A percentile compares a stretch with the other conserved stretches of the same genome.
Conservation (phyloP, 2,329 filamentous ascomycete species). For the Pseudohalonectria lignicola region DNA sequence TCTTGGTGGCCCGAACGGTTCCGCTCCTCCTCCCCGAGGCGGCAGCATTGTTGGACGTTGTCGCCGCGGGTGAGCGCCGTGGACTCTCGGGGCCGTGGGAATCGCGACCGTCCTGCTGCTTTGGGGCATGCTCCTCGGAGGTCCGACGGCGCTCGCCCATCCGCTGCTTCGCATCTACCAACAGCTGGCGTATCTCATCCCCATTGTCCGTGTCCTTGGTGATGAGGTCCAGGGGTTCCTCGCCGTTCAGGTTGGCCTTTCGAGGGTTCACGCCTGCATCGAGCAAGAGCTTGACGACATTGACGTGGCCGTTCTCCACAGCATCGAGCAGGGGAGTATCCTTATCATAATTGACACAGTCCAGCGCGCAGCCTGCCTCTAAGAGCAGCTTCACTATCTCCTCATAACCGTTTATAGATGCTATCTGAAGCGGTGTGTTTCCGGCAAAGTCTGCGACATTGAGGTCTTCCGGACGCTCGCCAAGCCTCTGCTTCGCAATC, state of each 20-base stretch:
- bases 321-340: conserved; percentile 94
- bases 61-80: conserved; percentile 39
- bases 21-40: conserved; percentile 36
- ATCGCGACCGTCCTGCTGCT: conserved; percentile 34
- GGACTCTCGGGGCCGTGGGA: conserved; percentile 48
- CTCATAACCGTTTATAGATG: conserved; percentile 74
- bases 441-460: conserved; percentile 87
- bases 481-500: conserved; percentile 60
- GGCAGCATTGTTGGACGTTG: conserved; percentile 19
- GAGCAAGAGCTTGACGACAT: conserved; percentile 75
- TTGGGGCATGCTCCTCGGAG: conserved; percentile 46
- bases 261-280: conserved; percentile 85
- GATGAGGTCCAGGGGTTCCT: conserved; percentile 81
- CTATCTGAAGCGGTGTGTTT: conserved; percentile 93
- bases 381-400: conserved; percentile 84
- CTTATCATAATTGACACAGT: conserved; percentile 69
- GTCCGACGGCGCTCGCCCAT: conserved; percentile 41
- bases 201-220: conserved; percentile 64
- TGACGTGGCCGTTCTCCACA: conserved; percentile 87
- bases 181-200: conserved; percentile 62
- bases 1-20: conserved; percentile 50
- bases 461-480: conserved; percentile 75
- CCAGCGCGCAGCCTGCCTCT: conserved; percentile 71
- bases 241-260: conserved; percentile 81
- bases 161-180: conserved; percentile 49